phyloP scores from a whole-genome alignment of 2,329 filamentous ascomycete genomes.

The Colletotrichum sp. region DNA sequence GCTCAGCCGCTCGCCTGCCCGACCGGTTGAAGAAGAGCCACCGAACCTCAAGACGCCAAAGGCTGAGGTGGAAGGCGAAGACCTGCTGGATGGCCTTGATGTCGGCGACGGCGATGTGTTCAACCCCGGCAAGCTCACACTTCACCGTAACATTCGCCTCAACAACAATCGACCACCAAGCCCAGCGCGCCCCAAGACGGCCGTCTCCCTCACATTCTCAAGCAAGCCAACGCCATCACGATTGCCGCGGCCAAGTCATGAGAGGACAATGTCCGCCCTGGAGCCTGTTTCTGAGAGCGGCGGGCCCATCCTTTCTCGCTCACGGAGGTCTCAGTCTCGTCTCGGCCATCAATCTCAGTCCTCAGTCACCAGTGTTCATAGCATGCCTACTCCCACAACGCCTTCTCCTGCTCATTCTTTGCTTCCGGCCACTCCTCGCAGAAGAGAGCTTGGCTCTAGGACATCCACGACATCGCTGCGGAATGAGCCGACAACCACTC shows the following conservation, averaged over 20 bases:
- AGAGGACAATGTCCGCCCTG: constrained; percentile 70
- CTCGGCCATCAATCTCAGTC: constrained; percentile 73
- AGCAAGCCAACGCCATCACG: constrained; percentile 77
- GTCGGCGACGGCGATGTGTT: constrained; percentile 85
- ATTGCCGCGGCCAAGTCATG: constrained; percentile 79
- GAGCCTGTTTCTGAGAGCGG: constrained; percentile 93
- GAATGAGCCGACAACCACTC: constrained; percentile 68
- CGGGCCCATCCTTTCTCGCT: constrained; percentile 65
- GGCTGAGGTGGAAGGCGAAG: constrained; percentile 63
- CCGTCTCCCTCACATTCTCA: constrained; percentile 89
- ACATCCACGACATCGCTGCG: constrained; percentile 59
- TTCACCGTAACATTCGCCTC: constrained; percentile 91
- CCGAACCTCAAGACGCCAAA: constrained; percentile 34
- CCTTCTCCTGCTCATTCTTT: constrained; percentile 59
- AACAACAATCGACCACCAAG: constrained; percentile 75
- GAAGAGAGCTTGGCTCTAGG: constrained; percentile 63
- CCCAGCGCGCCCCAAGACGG: constrained; percentile 73
- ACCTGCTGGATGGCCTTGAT: constrained; percentile 87
- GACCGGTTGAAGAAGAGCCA: constrained; percentile 44
- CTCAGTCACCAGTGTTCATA: constrained; percentile 68
- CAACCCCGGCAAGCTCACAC: constrained; percentile 77
- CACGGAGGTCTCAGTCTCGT: constrained; percentile 69
- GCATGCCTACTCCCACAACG: constrained; percentile 66
- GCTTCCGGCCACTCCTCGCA: constrained; percentile 64
- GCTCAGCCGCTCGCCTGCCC: constrained; percentile 61